Percentiles rank a stretch among this genome's conserved stretches.
These are phyloP conservation scores for Prunus campanulata DNA, from an alignment of 306 rosid species.

Conservation along the genomic window DNA sequence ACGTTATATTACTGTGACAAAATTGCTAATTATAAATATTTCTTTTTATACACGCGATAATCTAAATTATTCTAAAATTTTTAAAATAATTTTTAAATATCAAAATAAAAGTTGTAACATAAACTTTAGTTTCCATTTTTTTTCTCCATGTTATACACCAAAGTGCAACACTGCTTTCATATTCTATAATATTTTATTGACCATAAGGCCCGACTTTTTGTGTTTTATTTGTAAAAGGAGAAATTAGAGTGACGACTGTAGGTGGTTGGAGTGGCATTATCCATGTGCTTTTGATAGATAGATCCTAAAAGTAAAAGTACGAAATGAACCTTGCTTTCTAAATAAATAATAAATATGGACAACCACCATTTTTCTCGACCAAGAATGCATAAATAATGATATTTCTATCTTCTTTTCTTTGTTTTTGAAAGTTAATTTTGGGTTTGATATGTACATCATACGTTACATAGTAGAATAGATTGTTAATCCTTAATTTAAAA, in stretches of 20 bases:
- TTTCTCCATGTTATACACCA: neutral
- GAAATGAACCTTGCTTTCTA: neutral
- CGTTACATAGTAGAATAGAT: too few relatives aligned
- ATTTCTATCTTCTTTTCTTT: too few relatives aligned
- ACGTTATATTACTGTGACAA: too few relatives aligned
- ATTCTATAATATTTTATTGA: neutral
- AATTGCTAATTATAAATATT: too few relatives aligned
- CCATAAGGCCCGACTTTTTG: neutral
- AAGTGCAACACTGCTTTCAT: neutral
- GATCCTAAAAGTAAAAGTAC: neutral
- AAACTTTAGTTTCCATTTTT: neutral
- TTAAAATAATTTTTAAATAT: neutral
- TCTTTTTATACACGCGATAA: too few relatives aligned
- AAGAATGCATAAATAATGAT: too few relatives aligned
- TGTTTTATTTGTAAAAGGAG: neutral
- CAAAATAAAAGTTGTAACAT: neutral
- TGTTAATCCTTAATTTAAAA: too few relatives aligned
- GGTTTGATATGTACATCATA: neutral
- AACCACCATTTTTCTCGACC: neutral
- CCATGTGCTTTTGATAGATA: neutral
- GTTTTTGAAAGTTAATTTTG: neutral
- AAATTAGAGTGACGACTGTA: neutral
- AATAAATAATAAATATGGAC: neutral
- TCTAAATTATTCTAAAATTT: neutral
- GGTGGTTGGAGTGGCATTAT: neutral